Evolutionary conservation across 176 grass and related monocot genomes (phyloP), one percentile per base, ranked within the genome.

Genomic region (Olyra latifolia): DNA sequence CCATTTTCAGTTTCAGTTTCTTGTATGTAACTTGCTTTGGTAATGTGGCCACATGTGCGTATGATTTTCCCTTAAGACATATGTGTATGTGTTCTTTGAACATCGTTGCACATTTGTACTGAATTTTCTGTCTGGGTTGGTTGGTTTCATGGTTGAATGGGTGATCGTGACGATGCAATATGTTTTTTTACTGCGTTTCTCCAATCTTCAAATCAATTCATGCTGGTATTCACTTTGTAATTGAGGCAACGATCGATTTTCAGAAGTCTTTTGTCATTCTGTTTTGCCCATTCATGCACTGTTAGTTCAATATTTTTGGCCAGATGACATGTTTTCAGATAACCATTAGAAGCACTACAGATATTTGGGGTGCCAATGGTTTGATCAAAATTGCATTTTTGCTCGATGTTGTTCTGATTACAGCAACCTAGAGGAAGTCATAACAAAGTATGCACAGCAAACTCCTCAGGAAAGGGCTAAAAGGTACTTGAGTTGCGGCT

Each of bases 391-490:
- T 84, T 16, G 8, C 32, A 38, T 70, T 5, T 78, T 82, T 44
- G 19, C 29, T 62, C 13, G 27, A 45, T 10, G 35, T 27, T 85
- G 8, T 64, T 85, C 14, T 47, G 6, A 29, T 43, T 86, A 27
- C 86, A 94, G 92, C 83, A 84, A 62, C 15, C 61, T 94, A 25
- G 92, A 91, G 55, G 83, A 91, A 48, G 83, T 89, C 20, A 83
- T 94, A 78, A 66, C 66, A 41, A 94, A 81, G 70, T 94, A 87
- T 87, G 71, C 92, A 17, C 86, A 94, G 25, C 44, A 89, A 66
- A 89, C 92, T 48, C 86, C 83, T 77, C 92, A 94, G 62, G 92
- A 94, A 84, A 94, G 92, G 47, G 80, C 92, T 75, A 91, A 91
- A 82, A 94, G 92, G 92, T 91, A 78, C 13, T 27, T 52, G 43